These are phyloP conservation scores for Botrytis aclada DNA, from an alignment of 2,329 filamentous ascomycete species.

Conservation along the genomic window DNA sequence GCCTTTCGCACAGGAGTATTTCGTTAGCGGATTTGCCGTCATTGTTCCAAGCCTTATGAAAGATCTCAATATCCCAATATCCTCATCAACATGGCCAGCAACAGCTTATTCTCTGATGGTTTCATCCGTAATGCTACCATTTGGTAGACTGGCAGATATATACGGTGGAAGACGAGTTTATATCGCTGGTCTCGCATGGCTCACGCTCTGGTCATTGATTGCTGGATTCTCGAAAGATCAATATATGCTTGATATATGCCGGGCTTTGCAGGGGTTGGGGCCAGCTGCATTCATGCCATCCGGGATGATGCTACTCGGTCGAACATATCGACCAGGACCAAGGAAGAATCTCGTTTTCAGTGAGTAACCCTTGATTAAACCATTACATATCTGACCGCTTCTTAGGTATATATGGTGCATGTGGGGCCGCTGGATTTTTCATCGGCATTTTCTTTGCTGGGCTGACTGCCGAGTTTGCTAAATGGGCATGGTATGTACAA, in stretches of 20 bases:
- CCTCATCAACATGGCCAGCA: constrained; percentile 57
- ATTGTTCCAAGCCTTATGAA: constrained; percentile 61
- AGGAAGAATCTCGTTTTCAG: constrained; percentile 60
- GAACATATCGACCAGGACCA: constrained; percentile 60
- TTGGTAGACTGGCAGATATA: constrained; percentile 57
- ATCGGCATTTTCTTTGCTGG: constrained; percentile 65
- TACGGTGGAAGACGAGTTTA: constrained; percentile 59
- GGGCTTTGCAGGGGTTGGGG: constrained; percentile 69
- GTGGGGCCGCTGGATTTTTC: constrained; percentile 37
- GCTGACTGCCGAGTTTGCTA: constrained; percentile 54
- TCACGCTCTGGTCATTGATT: constrained; percentile 62
- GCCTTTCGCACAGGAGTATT: constrained; percentile 49
- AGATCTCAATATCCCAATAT: constrained; percentile 60
- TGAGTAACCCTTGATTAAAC: not conserved
- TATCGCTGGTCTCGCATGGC: constrained; percentile 56
- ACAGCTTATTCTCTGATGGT: constrained; percentile 55
- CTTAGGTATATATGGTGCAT: constrained; percentile 19
- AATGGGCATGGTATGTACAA: constrained; percentile 57
- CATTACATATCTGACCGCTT: not conserved
- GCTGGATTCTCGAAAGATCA: constrained; percentile 65
- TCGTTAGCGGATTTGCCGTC: constrained; percentile 68
- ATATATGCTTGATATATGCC: constrained; percentile 65
- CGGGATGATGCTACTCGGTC: constrained; percentile 61
- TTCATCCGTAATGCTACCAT: constrained; percentile 55
- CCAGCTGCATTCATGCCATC: constrained; percentile 66